These are phyloP conservation scores for Brassica balearica DNA, from an alignment of 441 rosid species.

Conservation along the genomic window DNA sequence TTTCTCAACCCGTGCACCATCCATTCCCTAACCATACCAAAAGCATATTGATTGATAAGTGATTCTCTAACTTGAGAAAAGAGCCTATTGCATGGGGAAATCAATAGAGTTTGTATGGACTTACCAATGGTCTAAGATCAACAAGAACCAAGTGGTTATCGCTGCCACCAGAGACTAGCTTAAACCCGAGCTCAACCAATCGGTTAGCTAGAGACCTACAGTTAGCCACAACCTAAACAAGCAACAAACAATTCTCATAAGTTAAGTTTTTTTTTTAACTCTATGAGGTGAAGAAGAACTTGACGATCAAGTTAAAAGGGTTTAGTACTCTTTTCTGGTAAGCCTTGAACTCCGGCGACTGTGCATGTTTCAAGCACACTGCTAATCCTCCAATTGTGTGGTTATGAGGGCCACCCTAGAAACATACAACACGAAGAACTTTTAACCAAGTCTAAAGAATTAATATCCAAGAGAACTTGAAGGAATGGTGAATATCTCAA, in stretches of 20 bases:
- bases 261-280: background rate
- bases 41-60: background rate
- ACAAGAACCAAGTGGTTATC: slow-evolving; percentile 93
- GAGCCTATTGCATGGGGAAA: background rate
- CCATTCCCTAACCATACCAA: slow-evolving; percentile 63
- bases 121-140: slow-evolving; percentile 84
- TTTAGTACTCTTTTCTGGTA: no score
- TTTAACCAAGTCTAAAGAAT: no score
- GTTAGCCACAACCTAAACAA: slow-evolving; percentile 74
- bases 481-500: slow-evolving; percentile 35
- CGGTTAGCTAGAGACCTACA: slow-evolving; percentile 75
- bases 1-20: slow-evolving; percentile 90
- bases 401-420: no score
- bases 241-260: background rate
- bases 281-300: no score
- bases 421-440: no score
- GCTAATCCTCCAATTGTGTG: no score
- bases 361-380: no score
- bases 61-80: no score
- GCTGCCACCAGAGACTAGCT: slow-evolving; percentile 89
- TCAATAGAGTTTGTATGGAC: slow-evolving; percentile 30
- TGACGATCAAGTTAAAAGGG: no score
- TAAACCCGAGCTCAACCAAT: slow-evolving; percentile 74
- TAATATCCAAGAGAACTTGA: background rate
- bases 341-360: no score